Conservation (phyloP, 2,329 filamentous ascomycete species). For the Fusarium redolens region DNA sequence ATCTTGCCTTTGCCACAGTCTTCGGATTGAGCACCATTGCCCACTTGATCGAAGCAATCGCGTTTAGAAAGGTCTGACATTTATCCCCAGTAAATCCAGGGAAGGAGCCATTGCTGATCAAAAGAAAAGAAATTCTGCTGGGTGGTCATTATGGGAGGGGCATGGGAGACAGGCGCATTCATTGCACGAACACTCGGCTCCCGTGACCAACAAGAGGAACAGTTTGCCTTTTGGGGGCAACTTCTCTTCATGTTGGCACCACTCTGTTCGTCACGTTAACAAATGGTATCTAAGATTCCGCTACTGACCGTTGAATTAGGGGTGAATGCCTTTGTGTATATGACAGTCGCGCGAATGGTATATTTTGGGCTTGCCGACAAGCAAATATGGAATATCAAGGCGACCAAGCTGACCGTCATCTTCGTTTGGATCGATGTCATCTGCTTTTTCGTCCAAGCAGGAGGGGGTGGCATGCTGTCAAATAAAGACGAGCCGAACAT, state of each 20-base stretch:
- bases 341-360: background rate
- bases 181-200: background rate
- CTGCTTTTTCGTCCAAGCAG: background rate
- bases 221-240: background rate
- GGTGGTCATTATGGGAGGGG: background rate
- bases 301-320: background rate
- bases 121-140: background rate
- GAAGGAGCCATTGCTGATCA: background rate
- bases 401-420: background rate
- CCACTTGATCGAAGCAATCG: background rate
- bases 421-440: background rate
- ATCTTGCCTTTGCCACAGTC: background rate
- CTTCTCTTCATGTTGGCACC: background rate
- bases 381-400: background rate
- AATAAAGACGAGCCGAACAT: background rate
- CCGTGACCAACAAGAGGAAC: background rate
- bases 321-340: background rate
- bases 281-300: background rate
- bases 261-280: background rate
- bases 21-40: background rate
- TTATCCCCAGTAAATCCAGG: background rate
- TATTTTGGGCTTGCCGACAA: background rate
- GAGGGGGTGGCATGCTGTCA: background rate
- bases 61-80: background rate
- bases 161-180: background rate